A percentile compares a stretch with the other conserved stretches of the same genome.
Conservation (phyloP, 1,139 yeast genomes). For the Suhomyces kunorum region DNA sequence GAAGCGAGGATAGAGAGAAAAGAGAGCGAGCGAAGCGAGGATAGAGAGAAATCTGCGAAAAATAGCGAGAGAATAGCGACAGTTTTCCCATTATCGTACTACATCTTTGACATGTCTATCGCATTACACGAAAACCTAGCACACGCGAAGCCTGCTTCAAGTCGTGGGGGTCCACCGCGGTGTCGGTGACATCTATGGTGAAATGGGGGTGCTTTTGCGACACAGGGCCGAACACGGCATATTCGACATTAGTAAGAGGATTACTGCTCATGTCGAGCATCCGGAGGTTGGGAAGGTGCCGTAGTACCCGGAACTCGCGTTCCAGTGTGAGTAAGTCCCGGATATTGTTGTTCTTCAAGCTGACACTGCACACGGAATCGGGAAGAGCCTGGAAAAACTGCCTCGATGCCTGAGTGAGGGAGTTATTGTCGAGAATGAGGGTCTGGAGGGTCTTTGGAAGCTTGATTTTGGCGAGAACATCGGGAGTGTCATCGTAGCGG, state of each 20-base stretch:
- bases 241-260: background rate
- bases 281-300: constrained; percentile 7
- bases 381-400: constrained; percentile 33
- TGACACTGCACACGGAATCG: constrained; percentile 25
- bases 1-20: background rate
- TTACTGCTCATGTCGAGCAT: constrained; percentile 4
- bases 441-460: constrained; percentile 32
- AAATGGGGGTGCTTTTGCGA: background rate
- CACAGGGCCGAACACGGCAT: constrained; percentile 1
- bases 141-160: constrained; percentile 2
- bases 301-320: background rate
- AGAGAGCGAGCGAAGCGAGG: background rate
- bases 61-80: background rate
- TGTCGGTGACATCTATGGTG: background rate
- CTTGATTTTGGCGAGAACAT: constrained; percentile 27
- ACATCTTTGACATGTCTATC: too few species aligned
- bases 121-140: background rate
- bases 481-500: constrained; percentile 22
- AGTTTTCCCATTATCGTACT: too few species aligned
- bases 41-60: background rate
- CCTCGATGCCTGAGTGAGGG: constrained; percentile 24
- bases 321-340: background rate
- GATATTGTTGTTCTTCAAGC: constrained; percentile 20
- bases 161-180: constrained; percentile 1
- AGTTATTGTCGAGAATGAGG: constrained; percentile 32